Percentiles rank a stretch among this genome's conserved stretches.
These are phyloP conservation scores for Ceratorhiza oryzae-sativae DNA, from an alignment of 1,284 basidiomycete genomes.

Conservation along the genomic window DNA sequence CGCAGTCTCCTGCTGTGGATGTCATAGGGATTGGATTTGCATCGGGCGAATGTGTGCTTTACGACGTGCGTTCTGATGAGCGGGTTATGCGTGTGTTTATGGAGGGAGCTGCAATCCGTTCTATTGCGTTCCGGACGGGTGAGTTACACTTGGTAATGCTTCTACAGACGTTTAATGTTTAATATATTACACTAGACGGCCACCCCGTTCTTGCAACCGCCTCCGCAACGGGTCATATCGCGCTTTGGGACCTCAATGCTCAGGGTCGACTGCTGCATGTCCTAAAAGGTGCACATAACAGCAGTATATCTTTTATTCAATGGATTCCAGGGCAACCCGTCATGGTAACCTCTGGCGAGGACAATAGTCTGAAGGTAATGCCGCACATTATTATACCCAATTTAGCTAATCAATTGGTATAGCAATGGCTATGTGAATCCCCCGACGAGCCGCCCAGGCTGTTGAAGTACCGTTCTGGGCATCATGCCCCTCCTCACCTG, in stretches of 20 bases:
- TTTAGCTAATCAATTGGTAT: conserved; percentile 7
- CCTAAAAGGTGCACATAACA: conserved; percentile 85
- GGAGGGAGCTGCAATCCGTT: conserved; percentile 78
- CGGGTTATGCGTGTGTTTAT: conserved; percentile 87
- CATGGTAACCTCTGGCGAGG: conserved; percentile 84
- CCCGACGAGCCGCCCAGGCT: conserved; percentile 84
- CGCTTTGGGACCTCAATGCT: conserved; percentile 88
- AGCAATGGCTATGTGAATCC: conserved; percentile 99
- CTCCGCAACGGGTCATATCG: conserved; percentile 85
- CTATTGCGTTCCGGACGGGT: conserved; percentile 90
- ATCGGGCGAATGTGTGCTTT: conserved; percentile 86
- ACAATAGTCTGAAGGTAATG: conserved; percentile 89
- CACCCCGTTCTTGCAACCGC: conserved; percentile 85
- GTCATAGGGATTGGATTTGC: conserved; percentile 91
- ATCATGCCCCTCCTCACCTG: conserved; percentile 88
- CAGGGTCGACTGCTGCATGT: conserved; percentile 84
- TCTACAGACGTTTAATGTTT: background rate
- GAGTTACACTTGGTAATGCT: conserved; percentile 46
- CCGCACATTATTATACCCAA: conserved; percentile 10
- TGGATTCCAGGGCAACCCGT: conserved; percentile 93
- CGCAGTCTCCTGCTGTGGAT: conserved; percentile 95
- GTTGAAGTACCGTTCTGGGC: conserved; percentile 91
- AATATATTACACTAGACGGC: conserved; percentile 64
- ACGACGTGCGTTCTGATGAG: conserved; percentile 91
- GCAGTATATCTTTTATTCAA: conserved; percentile 77